A percentile compares a stretch with the other conserved stretches of the same genome.
Conservation (phyloP, 2,329 filamentous ascomycete species). For the Phialocephala subalpina region DNA sequence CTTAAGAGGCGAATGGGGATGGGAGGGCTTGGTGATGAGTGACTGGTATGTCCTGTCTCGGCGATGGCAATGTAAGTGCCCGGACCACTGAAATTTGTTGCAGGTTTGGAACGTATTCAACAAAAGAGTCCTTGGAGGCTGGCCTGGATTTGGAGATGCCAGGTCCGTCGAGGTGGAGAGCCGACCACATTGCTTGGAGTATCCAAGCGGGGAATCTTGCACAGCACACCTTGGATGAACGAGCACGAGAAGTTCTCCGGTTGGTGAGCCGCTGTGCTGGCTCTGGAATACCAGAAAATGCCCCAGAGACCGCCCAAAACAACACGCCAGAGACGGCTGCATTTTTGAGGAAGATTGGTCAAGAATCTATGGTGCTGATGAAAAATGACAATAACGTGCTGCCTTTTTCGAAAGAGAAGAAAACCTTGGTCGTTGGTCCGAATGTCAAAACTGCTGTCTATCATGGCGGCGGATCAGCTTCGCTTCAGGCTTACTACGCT, state of each 20-base stretch:
- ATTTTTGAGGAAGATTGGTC: conserved; percentile 63
- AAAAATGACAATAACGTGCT: conserved; percentile 68
- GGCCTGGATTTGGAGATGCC: conserved; percentile 69
- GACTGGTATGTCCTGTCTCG: conserved; percentile 50
- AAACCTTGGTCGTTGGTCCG: conserved; percentile 64
- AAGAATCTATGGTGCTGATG: conserved; percentile 68
- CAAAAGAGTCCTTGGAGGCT: conserved; percentile 56
- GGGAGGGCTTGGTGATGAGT: conserved; percentile 54
- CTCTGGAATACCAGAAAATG: conserved; percentile 38
- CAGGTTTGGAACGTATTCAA: conserved; percentile 60
- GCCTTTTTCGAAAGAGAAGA: conserved; percentile 66
- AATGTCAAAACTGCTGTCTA: conserved; percentile 65
- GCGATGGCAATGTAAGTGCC: neutral
- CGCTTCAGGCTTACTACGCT: conserved; percentile 68
- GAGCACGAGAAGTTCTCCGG: conserved; percentile 39
- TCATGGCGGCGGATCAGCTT: conserved; percentile 71
- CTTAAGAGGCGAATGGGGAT: conserved; percentile 55
- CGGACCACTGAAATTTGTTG: conserved; percentile 12
- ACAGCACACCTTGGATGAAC: conserved; percentile 37
- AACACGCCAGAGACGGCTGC: conserved; percentile 45
- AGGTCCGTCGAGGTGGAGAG: conserved; percentile 50
- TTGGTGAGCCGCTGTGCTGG: conserved; percentile 47
- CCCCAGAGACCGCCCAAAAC: conserved; percentile 38
- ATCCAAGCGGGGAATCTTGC: conserved; percentile 36
- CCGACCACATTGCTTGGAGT: conserved; percentile 35